Evolutionary conservation across 345 rosid genomes (phyloP), one percentile per base, ranked within the genome.

Genomic region (Atalantia buxifolia): DNA sequence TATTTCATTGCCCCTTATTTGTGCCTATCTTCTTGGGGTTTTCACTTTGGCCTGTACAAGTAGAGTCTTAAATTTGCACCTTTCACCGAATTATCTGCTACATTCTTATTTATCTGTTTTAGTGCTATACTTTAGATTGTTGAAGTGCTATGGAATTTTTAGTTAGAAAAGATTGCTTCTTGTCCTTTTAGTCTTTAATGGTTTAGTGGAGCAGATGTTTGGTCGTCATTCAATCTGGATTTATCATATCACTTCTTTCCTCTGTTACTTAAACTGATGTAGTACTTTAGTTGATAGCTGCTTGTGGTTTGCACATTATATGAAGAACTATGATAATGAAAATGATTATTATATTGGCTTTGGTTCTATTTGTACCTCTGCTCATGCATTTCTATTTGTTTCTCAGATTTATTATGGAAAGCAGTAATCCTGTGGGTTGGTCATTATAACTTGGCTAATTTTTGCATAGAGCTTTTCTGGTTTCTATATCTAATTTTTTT

Each of bases 401-500:
- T 36, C 21, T 50, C 0, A 71, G 33, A 53, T 75, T 59, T 75
- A 36, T 55, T n/a, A 1, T 71, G 59, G 31, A 70, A 75, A 71
- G 60, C 8, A 9, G 21, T 55, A 61, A 22, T 45, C 55, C n/a
- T 70, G 7, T 42, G 14, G 30, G 22, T 33, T 50, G 24, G 24
- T 18, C 53, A 61, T 35, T 38, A 28, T 64, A 55, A 48, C 1
- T 16, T 68, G 38, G 64, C 10, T 6, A 38, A 19, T 48, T 50
- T 13, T 71, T 65, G 7, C 68, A n/a, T 79, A 30, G 22, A 50
- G 8, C 18, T 72, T 68, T 56, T 70, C 31, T 53, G 27, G 18
- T 83, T 65, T 76, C 60, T 56, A 28, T 53, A 22, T 55, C 78
- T 77, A 57, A 64, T 45, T 45, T 45, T 66, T 66, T 24, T 56